A percentile compares a stretch with the other conserved stretches of the same genome.
These are phyloP conservation scores for Kernera saxatilis DNA, from an alignment of 345 rosid genomes.

Conservation along the genomic window DNA sequence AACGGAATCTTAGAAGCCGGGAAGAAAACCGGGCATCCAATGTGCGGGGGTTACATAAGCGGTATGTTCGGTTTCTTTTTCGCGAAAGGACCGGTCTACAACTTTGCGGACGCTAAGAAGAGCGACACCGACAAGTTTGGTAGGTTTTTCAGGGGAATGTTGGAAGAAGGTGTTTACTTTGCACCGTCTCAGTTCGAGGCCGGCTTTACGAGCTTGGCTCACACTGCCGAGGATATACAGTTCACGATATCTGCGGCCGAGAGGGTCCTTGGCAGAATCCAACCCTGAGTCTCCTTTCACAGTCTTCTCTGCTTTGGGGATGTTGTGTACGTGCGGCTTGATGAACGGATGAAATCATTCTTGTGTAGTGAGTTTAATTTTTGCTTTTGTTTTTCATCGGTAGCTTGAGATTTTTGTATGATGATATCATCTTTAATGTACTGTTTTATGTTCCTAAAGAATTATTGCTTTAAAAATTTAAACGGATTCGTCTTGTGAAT, in stretches of 20 bases:
- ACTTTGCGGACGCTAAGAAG: slow-evolving; percentile 78
- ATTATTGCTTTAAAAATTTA: no score
- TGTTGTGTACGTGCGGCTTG: background rate
- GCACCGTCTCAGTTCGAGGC: slow-evolving; percentile 99
- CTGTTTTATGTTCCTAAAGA: background rate
- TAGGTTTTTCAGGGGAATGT: slow-evolving; percentile 69
- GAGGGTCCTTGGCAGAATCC: slow-evolving; percentile 55
- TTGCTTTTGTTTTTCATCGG: background rate
- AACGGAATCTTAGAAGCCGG: slow-evolving; percentile 73
- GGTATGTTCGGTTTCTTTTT: slow-evolving; percentile 99
- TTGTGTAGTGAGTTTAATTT: slow-evolving; percentile 12
- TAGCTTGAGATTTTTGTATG: slow-evolving; percentile 11
- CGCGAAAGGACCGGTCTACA: slow-evolving; percentile 76
- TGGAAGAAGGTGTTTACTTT: slow-evolving; percentile 90
- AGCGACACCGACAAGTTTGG: slow-evolving; percentile 78
- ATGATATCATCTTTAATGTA: background rate
- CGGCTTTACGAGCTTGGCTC: slow-evolving; percentile 93
- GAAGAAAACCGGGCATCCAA: slow-evolving; percentile 78
- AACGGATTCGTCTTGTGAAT: no score
- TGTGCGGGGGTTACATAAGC: slow-evolving; percentile 69
- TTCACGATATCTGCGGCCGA: slow-evolving; percentile 77
- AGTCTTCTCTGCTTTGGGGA: background rate
- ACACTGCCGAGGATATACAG: slow-evolving; percentile 64
- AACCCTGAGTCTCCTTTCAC: background rate
- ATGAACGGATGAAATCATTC: background rate